phyloP scores from a whole-genome alignment of 164 flowering plant genomes.

The Umbellularia californica region DNA sequence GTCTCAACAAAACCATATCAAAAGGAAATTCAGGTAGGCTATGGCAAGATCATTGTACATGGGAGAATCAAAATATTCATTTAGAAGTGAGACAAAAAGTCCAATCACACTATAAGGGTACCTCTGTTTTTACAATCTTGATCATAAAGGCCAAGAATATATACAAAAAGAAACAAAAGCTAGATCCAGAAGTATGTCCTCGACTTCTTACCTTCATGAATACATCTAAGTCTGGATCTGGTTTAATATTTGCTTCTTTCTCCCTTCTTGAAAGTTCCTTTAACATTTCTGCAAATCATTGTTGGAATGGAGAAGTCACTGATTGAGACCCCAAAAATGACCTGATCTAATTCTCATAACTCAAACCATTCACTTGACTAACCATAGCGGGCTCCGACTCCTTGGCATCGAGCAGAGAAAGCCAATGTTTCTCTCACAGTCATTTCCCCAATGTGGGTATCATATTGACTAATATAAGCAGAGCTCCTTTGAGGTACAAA shows the following conservation, averaged over 20 bases:
- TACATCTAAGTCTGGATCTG: conserved; percentile 55
- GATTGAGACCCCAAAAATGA: not conserved
- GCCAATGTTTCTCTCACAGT: conserved; percentile 56
- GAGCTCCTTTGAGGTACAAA: conserved; percentile 67
- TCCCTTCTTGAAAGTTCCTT: conserved; percentile 49
- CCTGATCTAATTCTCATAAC: not conserved
- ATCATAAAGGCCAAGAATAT: not conserved
- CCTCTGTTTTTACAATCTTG: not conserved
- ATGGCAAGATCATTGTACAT: not conserved
- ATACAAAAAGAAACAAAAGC: not conserved
- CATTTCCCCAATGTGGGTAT: conserved; percentile 59
- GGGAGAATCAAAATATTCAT: not conserved
- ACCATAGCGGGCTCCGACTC: conserved; percentile 57
- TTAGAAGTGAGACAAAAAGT: not conserved
- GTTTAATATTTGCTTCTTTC: conserved; percentile 45
- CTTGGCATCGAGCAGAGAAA: conserved; percentile 64
- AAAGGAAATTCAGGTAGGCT: not conserved
- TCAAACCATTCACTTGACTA: not conserved
- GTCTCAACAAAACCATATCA: too few relatives aligned
- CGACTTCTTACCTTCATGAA: conserved; percentile 10
- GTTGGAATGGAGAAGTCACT: not conserved
- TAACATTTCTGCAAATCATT: conserved; percentile 35
- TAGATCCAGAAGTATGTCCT: not conserved
- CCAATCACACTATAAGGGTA: not conserved
- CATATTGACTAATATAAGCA: conserved; percentile 61